Percentiles rank a stretch among this genome's conserved stretches.
Evolutionary conservation across 2,329 filamentous ascomycete species (phyloP).

Genomic region (Dothiorella sarmentorum): DNA sequence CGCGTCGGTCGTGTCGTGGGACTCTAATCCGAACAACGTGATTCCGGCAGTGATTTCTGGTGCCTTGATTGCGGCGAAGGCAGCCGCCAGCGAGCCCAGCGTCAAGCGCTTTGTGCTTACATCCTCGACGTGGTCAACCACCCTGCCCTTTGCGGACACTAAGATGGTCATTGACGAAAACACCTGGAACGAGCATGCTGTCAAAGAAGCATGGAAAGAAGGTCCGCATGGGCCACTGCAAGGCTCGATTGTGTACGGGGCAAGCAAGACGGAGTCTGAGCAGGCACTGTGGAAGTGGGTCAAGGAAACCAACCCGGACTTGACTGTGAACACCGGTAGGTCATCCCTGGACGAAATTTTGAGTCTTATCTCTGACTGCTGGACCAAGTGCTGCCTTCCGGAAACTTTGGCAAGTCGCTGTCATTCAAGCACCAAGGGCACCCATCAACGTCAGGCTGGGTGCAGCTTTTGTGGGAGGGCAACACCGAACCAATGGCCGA

Average conservation of each 20-base stretch:
- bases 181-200: constrained; percentile 33
- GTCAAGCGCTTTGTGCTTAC: constrained; percentile 46
- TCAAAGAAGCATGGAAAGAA: constrained; percentile 31
- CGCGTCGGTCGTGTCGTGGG: constrained; percentile 42
- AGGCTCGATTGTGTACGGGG: constrained; percentile 35
- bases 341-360: background rate
- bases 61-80: constrained; percentile 39
- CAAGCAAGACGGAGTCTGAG: constrained; percentile 44
- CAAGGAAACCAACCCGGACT: constrained; percentile 37
- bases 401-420: constrained; percentile 22
- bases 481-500: background rate
- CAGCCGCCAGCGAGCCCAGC: constrained; percentile 39
- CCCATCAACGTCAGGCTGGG: constrained; percentile 20
- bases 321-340: constrained; percentile 37
- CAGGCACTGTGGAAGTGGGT: constrained; percentile 43
- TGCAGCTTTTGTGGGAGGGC: constrained; percentile 20
- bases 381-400: constrained; percentile 5
- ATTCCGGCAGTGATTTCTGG: constrained; percentile 41
- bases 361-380: background rate
- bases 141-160: constrained; percentile 26
- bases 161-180: constrained; percentile 27
- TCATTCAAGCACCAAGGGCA: constrained; percentile 21
- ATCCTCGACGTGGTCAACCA: constrained; percentile 40
- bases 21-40: constrained; percentile 37
- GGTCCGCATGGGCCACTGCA: constrained; percentile 21